Evolutionary conservation across 164 flowering plant species (phyloP).

Genomic region (Echeveria elegans): DNA sequence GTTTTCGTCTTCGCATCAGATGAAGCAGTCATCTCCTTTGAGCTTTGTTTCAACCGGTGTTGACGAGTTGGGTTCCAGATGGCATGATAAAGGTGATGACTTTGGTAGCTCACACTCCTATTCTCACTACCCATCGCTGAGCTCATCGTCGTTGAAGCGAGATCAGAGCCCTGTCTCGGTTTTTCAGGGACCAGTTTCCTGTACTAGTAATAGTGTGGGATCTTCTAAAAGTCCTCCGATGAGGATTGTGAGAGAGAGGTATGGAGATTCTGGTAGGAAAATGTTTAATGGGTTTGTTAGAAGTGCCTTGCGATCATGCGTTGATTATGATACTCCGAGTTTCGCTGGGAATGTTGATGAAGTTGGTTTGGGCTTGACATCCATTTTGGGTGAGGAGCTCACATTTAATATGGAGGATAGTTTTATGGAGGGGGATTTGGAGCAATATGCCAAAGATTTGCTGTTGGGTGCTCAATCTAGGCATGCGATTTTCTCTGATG

Average conservation of each 20-base stretch:
- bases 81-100: conserved; percentile 51
- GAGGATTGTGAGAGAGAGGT: conserved; percentile 27
- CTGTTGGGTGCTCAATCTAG: conserved; percentile 53
- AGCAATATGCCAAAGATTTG: conserved; percentile 52
- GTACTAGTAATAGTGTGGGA: conserved; percentile 27
- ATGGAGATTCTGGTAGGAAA: conserved; percentile 31
- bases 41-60: conserved; percentile 20
- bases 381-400: conserved; percentile 46
- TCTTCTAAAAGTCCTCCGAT: conserved; percentile 45
- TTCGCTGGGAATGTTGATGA: conserved; percentile 20
- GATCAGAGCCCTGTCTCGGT: conserved; percentile 89
- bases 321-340: conserved; percentile 58
- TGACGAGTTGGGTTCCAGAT: conserved; percentile 25
- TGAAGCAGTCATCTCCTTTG: conserved; percentile 27
- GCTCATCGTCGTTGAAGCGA: conserved; percentile 44
- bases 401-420: conserved; percentile 72
- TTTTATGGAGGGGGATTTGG: conserved; percentile 25
- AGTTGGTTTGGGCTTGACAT: conserved; percentile 17
- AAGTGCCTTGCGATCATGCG: conserved; percentile 56
- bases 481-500: conserved; percentile 67
- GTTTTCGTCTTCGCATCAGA: conserved; percentile 36
- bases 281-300: conserved; percentile 66
- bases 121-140: conserved; percentile 32
- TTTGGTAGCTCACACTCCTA: conserved; percentile 51
- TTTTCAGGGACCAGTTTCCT: conserved; percentile 72